Evolutionary conservation across 23 red algal genomes (phyloP).

Genomic region (Gracilariopsis chorda): DNA sequence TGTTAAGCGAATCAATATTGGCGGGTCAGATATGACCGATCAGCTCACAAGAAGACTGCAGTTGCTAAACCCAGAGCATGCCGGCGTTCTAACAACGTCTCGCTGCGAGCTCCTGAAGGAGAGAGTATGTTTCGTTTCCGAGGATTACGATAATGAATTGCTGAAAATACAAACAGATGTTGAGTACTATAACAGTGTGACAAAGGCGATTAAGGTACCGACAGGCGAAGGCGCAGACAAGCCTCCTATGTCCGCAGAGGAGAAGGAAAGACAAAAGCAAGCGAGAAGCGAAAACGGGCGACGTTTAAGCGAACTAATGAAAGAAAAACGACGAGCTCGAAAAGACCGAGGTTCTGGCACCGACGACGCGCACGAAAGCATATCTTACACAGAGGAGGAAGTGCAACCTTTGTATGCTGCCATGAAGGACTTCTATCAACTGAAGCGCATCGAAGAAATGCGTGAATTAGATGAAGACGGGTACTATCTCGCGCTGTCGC

Average conservation of each 20-base stretch:
- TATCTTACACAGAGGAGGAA: constrained; percentile 65
- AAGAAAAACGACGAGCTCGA: constrained; percentile 44
- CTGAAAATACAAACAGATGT: constrained; percentile 34
- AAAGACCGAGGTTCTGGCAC: constrained; percentile 56
- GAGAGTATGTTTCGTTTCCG: constrained; percentile 42
- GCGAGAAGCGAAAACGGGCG: constrained; percentile 62
- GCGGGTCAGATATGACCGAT: constrained; percentile 48
- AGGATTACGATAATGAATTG: constrained; percentile 69
- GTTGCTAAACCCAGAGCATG: constrained; percentile 59
- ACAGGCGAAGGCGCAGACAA: constrained; percentile 44
- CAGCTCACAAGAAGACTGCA: constrained; percentile 58
- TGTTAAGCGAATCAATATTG: constrained; percentile 69
- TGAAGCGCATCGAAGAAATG: constrained; percentile 59
- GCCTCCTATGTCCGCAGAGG: constrained; percentile 43
- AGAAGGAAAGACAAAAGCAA: constrained; percentile 38
- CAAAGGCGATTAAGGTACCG: constrained; percentile 49
- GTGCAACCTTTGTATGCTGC: constrained; percentile 22
- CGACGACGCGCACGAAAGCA: constrained; percentile 14
- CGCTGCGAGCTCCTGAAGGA: constrained; percentile 62
- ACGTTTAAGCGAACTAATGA: constrained; percentile 53
- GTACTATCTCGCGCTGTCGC: constrained; percentile 44
- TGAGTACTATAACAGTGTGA: constrained; percentile 40
- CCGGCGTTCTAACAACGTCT: neutral
- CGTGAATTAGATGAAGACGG: constrained; percentile 59
- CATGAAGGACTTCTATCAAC: constrained; percentile 2